Evolutionary conservation across 441 rosid species (phyloP), one percentile per base, ranked within the genome.

Genomic region (Corymbia citriodora): DNA sequence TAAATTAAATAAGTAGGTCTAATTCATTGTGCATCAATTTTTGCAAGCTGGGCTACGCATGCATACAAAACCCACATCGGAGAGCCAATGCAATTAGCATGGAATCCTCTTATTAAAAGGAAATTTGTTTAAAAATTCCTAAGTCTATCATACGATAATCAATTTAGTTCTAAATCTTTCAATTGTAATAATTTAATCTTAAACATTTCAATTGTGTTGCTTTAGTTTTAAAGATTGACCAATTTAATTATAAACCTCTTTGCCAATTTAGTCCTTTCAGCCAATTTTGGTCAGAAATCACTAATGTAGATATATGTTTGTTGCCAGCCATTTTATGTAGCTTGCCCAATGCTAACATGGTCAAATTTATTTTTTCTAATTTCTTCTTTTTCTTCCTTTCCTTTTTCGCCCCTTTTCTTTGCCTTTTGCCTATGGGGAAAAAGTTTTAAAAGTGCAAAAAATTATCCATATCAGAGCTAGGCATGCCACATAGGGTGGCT

Each of bases 241-340:
- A 0, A 27, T 61, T 61, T 61, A 27, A 13, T 6, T 4, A 0
- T 61, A 29, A 61, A 61, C 10, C 29, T 57, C 63, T 23, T 57
- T 57, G 29, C 29, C 29, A 57, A 57, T 57, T 57, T 4, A 57
- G 29, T 57, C 25, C 9, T 57, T 57, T 6, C 0, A 0, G 63
- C 29, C 63, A 57, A 57, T 57, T 57, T 57, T 57, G 29, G 7
- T 0, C 0, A 0, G 13, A 57, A 57, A 57, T 57, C 25, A 6
- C 63, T 57, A 0, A 57, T 57, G 29, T 57, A 29, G 29, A 57
- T 23, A 57, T 4, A 57, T 6, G 63, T 12, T 0, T 10, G 14
- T 12, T 1, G 1, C 29, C 0, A 57, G 0, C 63, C 63, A 23
- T 57, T 57, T 57, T 57, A 57, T 0, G 0, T 1, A 6, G 63